Percentiles rank a stretch among this genome's conserved stretches.
Evolutionary conservation across 257 asterid genomes (phyloP).

Genomic region (Petunia axillaris): DNA sequence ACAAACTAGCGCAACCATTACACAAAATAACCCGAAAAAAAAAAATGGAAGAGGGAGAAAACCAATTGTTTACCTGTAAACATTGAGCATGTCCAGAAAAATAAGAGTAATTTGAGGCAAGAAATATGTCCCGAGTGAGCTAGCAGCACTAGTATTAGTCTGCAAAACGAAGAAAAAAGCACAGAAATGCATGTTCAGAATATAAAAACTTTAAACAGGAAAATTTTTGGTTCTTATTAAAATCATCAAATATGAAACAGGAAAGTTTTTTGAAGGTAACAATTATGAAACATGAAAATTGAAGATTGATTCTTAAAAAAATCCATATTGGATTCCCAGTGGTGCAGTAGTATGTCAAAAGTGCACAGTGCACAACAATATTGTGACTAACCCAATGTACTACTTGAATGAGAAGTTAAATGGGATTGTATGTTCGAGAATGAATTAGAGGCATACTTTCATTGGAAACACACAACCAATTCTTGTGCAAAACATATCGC

Average conservation of each 20-base stretch:
- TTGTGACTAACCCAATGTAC: background rate
- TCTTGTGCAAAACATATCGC: background rate
- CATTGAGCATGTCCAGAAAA: conserved; percentile 97
- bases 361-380: background rate
- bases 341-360: background rate
- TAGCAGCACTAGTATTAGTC: conserved; percentile 37
- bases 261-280: no score
- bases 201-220: no score
- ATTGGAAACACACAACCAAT: background rate
- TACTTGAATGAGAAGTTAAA: background rate
- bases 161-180: background rate
- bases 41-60: conserved; percentile 23
- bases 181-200: background rate
- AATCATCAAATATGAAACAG: background rate
- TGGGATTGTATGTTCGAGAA: background rate
- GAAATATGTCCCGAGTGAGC: conserved; percentile 86
- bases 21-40: background rate
- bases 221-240: background rate
- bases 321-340: background rate
- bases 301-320: background rate
- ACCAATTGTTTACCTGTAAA: conserved; percentile 62
- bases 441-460: background rate
- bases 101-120: conserved; percentile 78
- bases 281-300: no score
- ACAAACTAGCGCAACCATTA: no score